phyloP scores from a whole-genome alignment of 2,329 filamentous ascomycete genomes.

The Pseudogymnoascus sp. region DNA sequence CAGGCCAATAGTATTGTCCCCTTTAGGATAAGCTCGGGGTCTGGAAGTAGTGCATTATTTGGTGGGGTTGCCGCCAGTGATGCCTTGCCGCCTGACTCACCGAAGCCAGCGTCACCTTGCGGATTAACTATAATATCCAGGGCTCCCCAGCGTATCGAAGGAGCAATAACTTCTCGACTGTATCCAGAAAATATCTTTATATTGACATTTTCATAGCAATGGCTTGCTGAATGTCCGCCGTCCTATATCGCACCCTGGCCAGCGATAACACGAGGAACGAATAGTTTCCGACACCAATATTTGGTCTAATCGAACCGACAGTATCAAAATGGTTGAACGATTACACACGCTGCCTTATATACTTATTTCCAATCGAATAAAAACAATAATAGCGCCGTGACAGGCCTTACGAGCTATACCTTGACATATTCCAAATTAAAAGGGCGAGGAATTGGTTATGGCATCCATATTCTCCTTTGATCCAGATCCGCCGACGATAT shows the following conservation, averaged over 20 bases:
- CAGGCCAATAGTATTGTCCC: not conserved
- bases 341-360: constrained; percentile 26
- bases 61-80: not conserved
- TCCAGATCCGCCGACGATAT: constrained; percentile 76
- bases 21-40: constrained; percentile 3
- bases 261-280: constrained; percentile 33
- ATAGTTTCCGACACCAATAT: constrained; percentile 40
- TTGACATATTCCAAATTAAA: not conserved
- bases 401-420: not conserved
- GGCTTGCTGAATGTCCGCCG: not conserved
- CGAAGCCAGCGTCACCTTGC: constrained; percentile 4
- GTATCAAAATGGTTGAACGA: constrained; percentile 42
- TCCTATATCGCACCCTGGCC: not conserved
- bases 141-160: not conserved
- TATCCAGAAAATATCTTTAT: not conserved
- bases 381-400: not conserved
- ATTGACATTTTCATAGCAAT: not conserved
- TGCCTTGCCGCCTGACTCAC: constrained; percentile 6
- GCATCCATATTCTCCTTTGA: constrained; percentile 97
- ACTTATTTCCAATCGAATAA: constrained; percentile 4
- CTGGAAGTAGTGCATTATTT: constrained; percentile 7
- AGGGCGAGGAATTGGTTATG: constrained; percentile 42
- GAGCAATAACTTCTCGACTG: not conserved
- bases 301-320: constrained; percentile 35
- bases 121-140: not conserved